These are phyloP conservation scores for Ceratocystis cubensis DNA, from an alignment of 2,329 filamentous ascomycete species.

Conservation along the genomic window DNA sequence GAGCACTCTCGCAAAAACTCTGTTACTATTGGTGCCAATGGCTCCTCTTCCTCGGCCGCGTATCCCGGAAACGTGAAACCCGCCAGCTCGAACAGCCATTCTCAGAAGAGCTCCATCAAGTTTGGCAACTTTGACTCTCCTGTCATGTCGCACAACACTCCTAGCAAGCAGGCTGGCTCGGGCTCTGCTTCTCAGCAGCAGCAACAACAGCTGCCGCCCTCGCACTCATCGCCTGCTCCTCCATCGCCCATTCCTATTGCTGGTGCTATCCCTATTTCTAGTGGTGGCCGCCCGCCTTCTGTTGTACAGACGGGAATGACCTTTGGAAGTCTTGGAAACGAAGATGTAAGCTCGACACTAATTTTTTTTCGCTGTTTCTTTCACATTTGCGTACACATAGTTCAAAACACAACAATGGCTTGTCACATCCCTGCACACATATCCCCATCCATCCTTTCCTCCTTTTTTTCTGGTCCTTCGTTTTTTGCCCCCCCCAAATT, in stretches of 20 bases:
- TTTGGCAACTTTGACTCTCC: conserved; percentile 70
- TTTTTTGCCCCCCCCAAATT: conserved; percentile 21
- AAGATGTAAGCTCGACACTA: conserved; percentile 58
- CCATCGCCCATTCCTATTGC: conserved; percentile 90
- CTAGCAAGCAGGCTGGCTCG: conserved; percentile 37
- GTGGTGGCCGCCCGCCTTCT: conserved; percentile 75
- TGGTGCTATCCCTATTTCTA: conserved; percentile 38
- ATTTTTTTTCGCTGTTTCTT: conserved; percentile 11
- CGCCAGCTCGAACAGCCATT: conserved; percentile 47
- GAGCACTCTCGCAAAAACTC: conserved; percentile 79
- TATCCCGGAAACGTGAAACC: conserved; percentile 67
- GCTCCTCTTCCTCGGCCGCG: conserved; percentile 54
- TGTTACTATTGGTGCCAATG: conserved; percentile 79
- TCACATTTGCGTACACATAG: conserved; percentile 14
- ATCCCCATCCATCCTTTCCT: too few relatives aligned
- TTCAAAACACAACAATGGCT: neutral
- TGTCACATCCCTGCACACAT: neutral
- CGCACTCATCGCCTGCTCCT: conserved; percentile 62
- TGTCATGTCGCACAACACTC: conserved; percentile 53
- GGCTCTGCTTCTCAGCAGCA: conserved; percentile 45
- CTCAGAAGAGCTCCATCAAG: conserved; percentile 54
- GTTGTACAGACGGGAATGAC: conserved; percentile 59
- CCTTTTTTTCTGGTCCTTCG: neutral
- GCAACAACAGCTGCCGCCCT: conserved; percentile 52
- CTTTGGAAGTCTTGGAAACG: conserved; percentile 73